These are phyloP conservation scores for Tephrocybe sp. DNA, from an alignment of 768 basidiomycete species.

Conservation along the genomic window DNA sequence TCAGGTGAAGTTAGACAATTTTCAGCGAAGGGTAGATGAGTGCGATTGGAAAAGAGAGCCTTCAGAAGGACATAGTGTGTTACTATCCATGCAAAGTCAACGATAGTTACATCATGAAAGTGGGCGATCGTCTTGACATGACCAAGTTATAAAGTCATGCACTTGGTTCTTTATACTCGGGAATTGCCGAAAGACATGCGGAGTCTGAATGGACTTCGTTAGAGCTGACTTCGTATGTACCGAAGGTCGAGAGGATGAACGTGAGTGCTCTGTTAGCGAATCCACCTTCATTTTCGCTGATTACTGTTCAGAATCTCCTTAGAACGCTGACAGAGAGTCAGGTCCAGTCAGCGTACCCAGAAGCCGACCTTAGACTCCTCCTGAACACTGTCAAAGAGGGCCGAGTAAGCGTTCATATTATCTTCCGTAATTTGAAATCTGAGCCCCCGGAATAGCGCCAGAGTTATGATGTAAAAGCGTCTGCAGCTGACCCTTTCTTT, in stretches of 20 bases:
- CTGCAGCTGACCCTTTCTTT: constrained; percentile 77
- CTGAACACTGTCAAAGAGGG: constrained; percentile 84
- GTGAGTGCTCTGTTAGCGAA: constrained; percentile 28
- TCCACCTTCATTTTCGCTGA: constrained; percentile 21
- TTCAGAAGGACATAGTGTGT: too few species aligned
- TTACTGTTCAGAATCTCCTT: constrained; percentile 70
- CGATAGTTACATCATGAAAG: too few species aligned
- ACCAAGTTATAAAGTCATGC: not conserved
- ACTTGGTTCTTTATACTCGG: constrained; percentile 2
- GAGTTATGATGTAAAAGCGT: constrained; percentile 63
- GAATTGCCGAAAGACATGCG: constrained; percentile 12
- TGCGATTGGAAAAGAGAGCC: too few species aligned
- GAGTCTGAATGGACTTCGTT: constrained; percentile 16
- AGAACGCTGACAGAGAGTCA: constrained; percentile 81
- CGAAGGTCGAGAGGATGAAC: constrained; percentile 39
- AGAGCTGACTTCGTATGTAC: constrained; percentile 19
- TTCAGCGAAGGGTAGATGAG: too few species aligned
- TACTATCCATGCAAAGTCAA: too few species aligned
- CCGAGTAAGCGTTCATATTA: constrained; percentile 58
- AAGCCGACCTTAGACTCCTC: constrained; percentile 77
- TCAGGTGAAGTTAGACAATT: too few species aligned
- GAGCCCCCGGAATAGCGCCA: constrained; percentile 23
- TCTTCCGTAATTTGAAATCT: constrained; percentile 14
- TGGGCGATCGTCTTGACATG: too few species aligned
- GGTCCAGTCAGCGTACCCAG: constrained; percentile 54